Evolutionary conservation across 768 basidiomycete species (phyloP).

Genomic region (Xerocomellus chrysenteron): DNA sequence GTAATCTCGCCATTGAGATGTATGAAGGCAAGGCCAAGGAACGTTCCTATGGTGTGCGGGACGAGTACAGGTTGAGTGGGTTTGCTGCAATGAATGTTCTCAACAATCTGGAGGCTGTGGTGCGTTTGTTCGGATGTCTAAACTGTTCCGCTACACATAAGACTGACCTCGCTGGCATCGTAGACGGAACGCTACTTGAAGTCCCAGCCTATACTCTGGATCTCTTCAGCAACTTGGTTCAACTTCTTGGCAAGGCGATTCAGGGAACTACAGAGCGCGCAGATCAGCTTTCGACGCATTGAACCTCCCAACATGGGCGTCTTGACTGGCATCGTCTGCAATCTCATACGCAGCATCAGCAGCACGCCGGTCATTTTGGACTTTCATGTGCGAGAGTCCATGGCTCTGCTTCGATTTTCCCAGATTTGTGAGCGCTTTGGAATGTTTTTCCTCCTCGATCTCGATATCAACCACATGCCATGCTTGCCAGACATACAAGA

Average conservation of each 20-base stretch:
- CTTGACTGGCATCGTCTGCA: slow-evolving; percentile 5
- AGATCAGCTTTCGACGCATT: background rate
- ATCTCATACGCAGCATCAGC: slow-evolving; percentile 1
- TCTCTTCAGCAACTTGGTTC: no score
- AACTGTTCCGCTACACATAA: no score
- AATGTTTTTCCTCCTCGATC: no score
- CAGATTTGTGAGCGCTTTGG: no score
- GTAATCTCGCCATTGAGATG: background rate
- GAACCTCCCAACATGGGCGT: slow-evolving; percentile 12
- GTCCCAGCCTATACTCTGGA: slow-evolving; percentile 6
- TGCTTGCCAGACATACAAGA: background rate
- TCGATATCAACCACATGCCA: no score
- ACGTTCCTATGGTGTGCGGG: slow-evolving; percentile 1
- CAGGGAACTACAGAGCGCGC: background rate
- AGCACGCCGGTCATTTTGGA: no score
- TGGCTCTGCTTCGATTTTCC: no score
- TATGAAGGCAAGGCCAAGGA: slow-evolving; percentile 1
- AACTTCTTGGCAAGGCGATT: slow-evolving; percentile 1
- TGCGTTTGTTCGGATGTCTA: no score
- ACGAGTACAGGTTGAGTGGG: slow-evolving; percentile 8
- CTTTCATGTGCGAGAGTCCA: no score
- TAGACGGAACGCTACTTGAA: background rate
- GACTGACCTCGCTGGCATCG: no score
- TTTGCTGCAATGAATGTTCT: background rate
- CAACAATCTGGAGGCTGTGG: no score